Evolutionary conservation across 495 filamentous ascomycete genomes (phyloP).

Genomic region (Aspergillus carlsbadensis): DNA sequence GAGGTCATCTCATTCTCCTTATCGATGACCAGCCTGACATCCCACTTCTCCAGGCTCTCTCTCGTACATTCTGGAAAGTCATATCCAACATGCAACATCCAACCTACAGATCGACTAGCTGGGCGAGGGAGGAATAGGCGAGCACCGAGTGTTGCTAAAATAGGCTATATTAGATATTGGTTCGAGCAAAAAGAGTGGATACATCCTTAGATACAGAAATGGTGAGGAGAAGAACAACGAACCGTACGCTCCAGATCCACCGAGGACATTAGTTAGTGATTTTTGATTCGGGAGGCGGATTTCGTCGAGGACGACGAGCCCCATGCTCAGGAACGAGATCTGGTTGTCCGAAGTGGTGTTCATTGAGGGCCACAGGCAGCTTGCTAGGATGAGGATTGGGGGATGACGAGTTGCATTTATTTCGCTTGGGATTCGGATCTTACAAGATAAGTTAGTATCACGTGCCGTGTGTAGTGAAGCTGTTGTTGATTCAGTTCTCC

Average conservation of each 20-base stretch:
- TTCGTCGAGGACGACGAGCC: constrained; percentile 38
- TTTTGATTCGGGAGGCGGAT: constrained; percentile 23
- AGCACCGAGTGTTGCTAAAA: constrained; percentile 34
- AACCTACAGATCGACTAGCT: constrained; percentile 56
- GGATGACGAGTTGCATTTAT: no score
- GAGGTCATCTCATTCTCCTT: constrained; percentile 66
- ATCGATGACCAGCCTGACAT: constrained; percentile 63
- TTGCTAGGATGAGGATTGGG: no score
- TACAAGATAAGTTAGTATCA: no score
- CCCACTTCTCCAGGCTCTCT: constrained; percentile 58
- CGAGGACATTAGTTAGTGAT: constrained; percentile 30
- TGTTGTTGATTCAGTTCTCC: no score
- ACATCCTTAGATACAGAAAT: background rate
- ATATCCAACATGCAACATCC: constrained; percentile 77
- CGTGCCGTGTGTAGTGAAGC: no score
- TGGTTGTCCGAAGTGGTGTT: no score
- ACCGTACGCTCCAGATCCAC: constrained; percentile 39
- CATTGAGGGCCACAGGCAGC: no score
- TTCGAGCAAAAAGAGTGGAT: no score
- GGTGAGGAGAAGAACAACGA: background rate
- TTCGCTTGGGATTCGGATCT: no score
- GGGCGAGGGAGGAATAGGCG: constrained; percentile 25
- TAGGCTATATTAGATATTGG: no score
- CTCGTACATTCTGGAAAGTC: constrained; percentile 69
- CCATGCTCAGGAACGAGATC: constrained; percentile 33